phyloP scores from a whole-genome alignment of 73 alveolate species.

The Paramecium pentaurelia region DNA sequence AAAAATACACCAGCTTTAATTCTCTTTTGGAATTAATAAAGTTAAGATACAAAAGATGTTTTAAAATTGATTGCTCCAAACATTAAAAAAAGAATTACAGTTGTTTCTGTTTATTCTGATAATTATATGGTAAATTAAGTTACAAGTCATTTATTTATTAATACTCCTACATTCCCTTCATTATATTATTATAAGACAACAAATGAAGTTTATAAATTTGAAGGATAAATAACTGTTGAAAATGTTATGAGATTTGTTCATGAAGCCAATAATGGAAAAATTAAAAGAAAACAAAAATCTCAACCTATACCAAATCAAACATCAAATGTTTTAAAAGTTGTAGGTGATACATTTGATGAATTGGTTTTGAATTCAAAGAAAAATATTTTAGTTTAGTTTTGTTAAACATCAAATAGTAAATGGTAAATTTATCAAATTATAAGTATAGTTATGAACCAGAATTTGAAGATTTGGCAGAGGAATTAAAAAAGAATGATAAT shows the following conservation, averaged over 20 bases:
- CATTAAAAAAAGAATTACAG: conserved; percentile 1
- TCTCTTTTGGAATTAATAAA: background rate
- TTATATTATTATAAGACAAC: background rate
- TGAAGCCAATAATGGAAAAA: background rate
- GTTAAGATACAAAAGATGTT: background rate
- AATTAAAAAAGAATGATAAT: background rate
- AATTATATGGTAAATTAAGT: background rate
- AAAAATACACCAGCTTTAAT: conserved; percentile 10
- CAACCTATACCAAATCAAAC: background rate
- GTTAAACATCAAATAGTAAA: background rate
- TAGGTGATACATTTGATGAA: background rate
- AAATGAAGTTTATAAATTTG: background rate
- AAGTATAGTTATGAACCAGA: background rate
- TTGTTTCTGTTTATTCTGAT: conserved; percentile 8
- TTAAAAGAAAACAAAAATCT: background rate
- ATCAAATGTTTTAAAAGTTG: background rate
- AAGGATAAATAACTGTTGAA: background rate
- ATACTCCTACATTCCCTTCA: background rate
- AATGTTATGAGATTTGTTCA: conserved; percentile 45
- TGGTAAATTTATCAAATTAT: background rate
- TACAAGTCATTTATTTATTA: background rate
- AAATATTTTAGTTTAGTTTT: background rate
- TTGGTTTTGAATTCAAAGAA: background rate
- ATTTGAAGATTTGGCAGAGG: conserved; percentile 27
- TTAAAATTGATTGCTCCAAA: conserved; percentile 13